Conservation (phyloP, 2,329 filamentous ascomycete species). For the Hirsutella thompsonii region DNA sequence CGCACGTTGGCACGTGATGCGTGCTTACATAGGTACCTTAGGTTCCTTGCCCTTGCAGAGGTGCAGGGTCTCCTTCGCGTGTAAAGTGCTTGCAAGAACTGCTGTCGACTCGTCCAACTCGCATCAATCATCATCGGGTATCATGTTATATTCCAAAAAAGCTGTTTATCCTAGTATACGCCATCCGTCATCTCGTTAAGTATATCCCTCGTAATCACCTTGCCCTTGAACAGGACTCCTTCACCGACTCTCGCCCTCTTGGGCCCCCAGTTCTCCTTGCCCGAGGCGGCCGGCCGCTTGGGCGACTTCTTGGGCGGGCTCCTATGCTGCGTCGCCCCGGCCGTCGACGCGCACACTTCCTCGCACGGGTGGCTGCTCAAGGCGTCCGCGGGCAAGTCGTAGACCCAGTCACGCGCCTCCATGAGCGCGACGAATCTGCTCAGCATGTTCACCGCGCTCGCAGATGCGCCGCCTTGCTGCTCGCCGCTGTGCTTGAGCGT, state of each 20-base stretch:
- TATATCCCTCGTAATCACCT: slow-evolving; percentile 62
- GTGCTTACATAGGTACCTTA: no score
- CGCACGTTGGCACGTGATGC: no score
- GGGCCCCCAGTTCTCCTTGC: slow-evolving; percentile 36
- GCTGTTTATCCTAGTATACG: slow-evolving; percentile 15
- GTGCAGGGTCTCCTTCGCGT: no score
- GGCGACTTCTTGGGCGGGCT: slow-evolving; percentile 16
- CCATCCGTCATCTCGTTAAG: slow-evolving; percentile 54
- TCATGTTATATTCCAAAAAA: no score
- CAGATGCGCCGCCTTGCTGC: no score
- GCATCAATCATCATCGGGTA: no score
- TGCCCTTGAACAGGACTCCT: slow-evolving; percentile 49
- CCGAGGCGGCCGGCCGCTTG: slow-evolving; percentile 9
- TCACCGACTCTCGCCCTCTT: slow-evolving; percentile 45
- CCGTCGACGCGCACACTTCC: slow-evolving; percentile 35
- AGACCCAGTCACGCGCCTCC: slow-evolving; percentile 65
- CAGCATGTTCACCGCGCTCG: slow-evolving; percentile 71
- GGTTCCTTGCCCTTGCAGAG: no score
- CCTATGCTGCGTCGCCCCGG: slow-evolving; percentile 13
- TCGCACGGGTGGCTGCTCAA: slow-evolving; percentile 57
- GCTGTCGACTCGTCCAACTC: no score
- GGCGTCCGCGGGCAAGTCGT: slow-evolving; percentile 54
- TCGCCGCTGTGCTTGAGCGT: slow-evolving; percentile 61
- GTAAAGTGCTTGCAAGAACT: no score
- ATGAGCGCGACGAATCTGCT: slow-evolving; percentile 65